Percentiles rank a stretch among this genome's conserved stretches.
These are phyloP conservation scores for Urostyla sp. DNA, from an alignment of 73 alveolate species.

Conservation along the genomic window DNA sequence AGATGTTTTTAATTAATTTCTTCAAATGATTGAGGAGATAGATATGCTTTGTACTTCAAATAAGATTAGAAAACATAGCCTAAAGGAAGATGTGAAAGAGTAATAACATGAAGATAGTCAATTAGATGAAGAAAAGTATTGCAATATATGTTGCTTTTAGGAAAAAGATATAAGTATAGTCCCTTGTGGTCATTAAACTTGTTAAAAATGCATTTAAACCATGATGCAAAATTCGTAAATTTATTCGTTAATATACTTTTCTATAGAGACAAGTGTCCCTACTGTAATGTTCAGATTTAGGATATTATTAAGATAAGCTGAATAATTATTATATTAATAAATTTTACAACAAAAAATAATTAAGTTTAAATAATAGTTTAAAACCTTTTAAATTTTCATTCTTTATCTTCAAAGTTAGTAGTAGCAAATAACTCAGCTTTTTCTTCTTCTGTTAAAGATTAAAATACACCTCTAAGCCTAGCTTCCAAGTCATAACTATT, in stretches of 20 bases:
- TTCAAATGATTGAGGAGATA: constrained; percentile 32
- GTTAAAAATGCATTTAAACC: constrained; percentile 48
- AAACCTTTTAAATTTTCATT: no score
- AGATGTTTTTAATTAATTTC: not conserved
- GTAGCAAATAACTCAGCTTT: no score
- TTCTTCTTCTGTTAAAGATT: no score
- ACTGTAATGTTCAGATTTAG: constrained; percentile 26
- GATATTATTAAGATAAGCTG: constrained; percentile 3
- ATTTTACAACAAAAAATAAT: no score
- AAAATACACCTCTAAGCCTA: no score
- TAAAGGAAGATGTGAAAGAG: not conserved
- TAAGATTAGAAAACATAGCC: constrained; percentile 24
- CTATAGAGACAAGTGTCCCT: constrained; percentile 53
- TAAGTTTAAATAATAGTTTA: no score
- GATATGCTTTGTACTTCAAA: constrained; percentile 43
- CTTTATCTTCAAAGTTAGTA: no score
- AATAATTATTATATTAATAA: no score
- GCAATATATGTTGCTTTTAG: constrained; percentile 54
- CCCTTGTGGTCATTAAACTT: constrained; percentile 61
- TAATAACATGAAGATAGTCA: not conserved
- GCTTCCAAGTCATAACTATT: no score
- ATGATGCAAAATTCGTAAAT: constrained; percentile 27
- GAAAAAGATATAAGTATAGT: constrained; percentile 32
- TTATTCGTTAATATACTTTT: not conserved
- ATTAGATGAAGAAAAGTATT: constrained; percentile 54